These are phyloP conservation scores for Oryza rufipogon DNA, from an alignment of 176 grass and related monocot genomes.

Conservation along the genomic window DNA sequence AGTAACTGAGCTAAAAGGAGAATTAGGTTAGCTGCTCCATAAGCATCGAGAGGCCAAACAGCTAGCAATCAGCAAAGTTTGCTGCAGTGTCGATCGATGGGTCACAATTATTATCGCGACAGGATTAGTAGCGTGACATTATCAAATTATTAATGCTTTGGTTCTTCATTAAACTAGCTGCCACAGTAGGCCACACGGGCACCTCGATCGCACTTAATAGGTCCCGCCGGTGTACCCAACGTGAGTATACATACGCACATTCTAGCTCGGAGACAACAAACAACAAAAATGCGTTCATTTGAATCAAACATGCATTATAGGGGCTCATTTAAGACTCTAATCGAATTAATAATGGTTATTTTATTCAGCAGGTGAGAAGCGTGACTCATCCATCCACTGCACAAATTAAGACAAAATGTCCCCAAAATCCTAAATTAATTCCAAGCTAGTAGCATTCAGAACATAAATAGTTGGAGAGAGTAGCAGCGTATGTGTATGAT, in stretches of 20 bases:
- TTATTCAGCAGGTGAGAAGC: neutral
- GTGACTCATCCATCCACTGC: neutral
- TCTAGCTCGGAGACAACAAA: neutral
- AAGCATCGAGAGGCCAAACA: neutral
- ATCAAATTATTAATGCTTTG: neutral
- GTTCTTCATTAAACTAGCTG: neutral
- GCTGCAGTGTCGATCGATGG: neutral
- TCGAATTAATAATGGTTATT: neutral
- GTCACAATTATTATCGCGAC: neutral
- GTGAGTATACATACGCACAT: neutral
- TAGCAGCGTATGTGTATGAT: too few species aligned
- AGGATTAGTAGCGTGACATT: neutral
- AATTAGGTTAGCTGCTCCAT: conserved; percentile 59
- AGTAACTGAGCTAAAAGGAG: neutral
- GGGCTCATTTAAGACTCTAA: neutral
- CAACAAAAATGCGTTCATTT: neutral
- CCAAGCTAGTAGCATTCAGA: neutral
- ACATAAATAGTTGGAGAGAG: too few species aligned
- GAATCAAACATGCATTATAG: neutral
- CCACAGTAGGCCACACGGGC: neutral
- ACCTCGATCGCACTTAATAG: neutral
- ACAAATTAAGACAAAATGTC: neutral
- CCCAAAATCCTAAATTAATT: neutral
- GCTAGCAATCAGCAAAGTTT: neutral
- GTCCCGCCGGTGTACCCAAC: neutral